Conservation (phyloP, 805 yeast species). For the Schwanniomyces pseudopolymorphus region DNA sequence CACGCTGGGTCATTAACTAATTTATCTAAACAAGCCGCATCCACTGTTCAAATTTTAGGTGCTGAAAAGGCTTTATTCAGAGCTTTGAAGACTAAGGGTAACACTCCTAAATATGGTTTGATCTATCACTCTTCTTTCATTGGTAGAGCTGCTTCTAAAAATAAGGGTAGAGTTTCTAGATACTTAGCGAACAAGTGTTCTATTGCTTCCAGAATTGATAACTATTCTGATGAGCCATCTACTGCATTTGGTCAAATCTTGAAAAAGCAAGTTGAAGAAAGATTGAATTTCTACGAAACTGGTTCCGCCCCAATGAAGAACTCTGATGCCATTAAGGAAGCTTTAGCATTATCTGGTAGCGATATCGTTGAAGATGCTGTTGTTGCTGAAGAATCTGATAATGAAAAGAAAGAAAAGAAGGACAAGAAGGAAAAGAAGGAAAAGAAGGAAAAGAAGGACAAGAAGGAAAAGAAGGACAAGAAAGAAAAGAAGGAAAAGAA, state of each 20-base stretch:
- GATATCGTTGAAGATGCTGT: constrained; percentile 48
- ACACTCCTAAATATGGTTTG: constrained; percentile 94
- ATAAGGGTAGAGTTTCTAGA: constrained; percentile 98
- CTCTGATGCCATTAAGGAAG: constrained; percentile 89
- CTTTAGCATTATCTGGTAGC: constrained; percentile 64
- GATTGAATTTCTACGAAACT: constrained; percentile 92
- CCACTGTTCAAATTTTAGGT: constrained; percentile 96
- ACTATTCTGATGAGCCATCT: constrained; percentile 92
- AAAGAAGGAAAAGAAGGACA: constrained; percentile 30
- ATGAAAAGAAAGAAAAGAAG: constrained; percentile 22
- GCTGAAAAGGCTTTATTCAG: constrained; percentile 96
- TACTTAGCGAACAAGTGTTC: constrained; percentile 99
- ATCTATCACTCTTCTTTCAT: constrained; percentile 93
- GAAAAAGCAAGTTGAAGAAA: constrained; percentile 96
- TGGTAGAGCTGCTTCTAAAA: constrained; percentile 91
- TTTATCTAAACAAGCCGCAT: constrained; percentile 97
- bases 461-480: constrained; percentile 34
- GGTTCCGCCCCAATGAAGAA: constrained; percentile 97
- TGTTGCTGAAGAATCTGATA: constrained; percentile 14
- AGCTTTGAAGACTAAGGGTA: constrained; percentile 94
- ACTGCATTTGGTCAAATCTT: constrained; percentile 86
- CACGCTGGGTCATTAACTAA: constrained; percentile 98
- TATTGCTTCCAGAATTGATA: constrained; percentile 97
- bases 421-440: constrained; percentile 24
- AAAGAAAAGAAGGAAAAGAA: constrained; percentile 33